Conservation (phyloP, 345 rosid genomes). For the Microcos paniculata region DNA sequence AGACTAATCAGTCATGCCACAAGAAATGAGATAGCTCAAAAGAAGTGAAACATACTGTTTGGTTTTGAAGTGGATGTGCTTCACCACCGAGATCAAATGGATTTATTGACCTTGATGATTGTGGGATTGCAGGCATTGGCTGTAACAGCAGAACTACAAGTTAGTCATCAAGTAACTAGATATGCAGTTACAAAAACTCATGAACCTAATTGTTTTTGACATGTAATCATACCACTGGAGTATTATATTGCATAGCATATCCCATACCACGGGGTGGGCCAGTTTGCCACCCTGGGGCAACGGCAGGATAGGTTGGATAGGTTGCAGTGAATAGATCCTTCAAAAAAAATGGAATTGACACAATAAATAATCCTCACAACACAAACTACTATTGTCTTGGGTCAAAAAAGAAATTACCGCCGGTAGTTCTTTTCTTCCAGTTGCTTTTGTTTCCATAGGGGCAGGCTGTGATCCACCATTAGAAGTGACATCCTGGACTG, state of each 20-base stretch:
- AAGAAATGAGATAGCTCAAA: constrained; percentile 9
- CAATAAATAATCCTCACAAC: background rate
- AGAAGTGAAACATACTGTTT: constrained; percentile 45
- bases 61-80: constrained; percentile 50
- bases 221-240: constrained; percentile 46
- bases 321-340: constrained; percentile 76
- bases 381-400: background rate
- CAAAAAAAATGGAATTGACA: constrained; percentile 20
- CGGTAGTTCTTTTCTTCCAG: constrained; percentile 75
- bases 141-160: constrained; percentile 30
- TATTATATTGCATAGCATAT: constrained; percentile 57
- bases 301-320: constrained; percentile 54
- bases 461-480: constrained; percentile 36
- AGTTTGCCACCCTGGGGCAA: constrained; percentile 72
- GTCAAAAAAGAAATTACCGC: constrained; percentile 45
- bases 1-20: background rate
- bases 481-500: constrained; percentile 32
- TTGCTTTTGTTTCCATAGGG: constrained; percentile 42
- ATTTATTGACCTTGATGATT: constrained; percentile 58
- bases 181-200: constrained; percentile 1
- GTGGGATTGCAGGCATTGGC: constrained; percentile 56
- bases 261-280: constrained; percentile 67
- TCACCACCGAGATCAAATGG: constrained; percentile 75
- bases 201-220: constrained; percentile 1
- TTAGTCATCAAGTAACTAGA: background rate